Conservation (phyloP, 257 asterid genomes). For the Ballota nigra region DNA sequence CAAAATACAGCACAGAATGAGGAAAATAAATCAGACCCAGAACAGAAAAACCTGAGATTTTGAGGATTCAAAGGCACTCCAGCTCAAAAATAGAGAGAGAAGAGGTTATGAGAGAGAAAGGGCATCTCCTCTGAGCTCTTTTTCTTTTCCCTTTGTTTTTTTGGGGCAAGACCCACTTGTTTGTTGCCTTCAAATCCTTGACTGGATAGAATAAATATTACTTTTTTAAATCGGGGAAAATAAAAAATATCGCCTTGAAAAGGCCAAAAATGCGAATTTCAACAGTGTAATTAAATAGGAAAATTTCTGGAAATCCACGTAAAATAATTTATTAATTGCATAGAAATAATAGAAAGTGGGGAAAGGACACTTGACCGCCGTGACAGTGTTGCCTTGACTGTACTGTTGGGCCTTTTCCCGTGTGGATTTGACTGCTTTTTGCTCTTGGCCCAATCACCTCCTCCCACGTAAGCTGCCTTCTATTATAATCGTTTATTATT, state of each 20-base stretch:
- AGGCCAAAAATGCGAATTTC: conserved; percentile 40
- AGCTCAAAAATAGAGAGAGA: conserved; percentile 16
- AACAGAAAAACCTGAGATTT: conserved; percentile 29
- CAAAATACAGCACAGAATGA: conserved; percentile 14
- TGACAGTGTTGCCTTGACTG: conserved; percentile 45
- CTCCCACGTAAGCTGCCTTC: conserved; percentile 16
- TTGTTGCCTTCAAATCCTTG: conserved; percentile 17
- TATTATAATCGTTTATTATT: background rate
- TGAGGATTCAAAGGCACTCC: conserved; percentile 26
- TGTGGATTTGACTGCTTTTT: conserved; percentile 40
- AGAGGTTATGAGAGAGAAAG: conserved; percentile 37
- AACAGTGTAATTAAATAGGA: conserved; percentile 12
- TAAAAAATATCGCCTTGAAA: conserved; percentile 34
- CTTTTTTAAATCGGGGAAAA: background rate
- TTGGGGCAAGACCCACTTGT: conserved; percentile 30
- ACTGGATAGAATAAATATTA: conserved; percentile 27
- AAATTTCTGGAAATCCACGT: conserved; percentile 13
- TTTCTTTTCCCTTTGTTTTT: conserved; percentile 17
- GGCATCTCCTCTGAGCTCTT: conserved; percentile 32
- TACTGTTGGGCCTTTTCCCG: conserved; percentile 31
- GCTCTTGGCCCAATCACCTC: conserved; percentile 12
- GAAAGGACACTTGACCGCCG: conserved; percentile 38
- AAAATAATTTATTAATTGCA: background rate
- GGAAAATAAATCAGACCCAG: conserved; percentile 28
- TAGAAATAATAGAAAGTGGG: conserved; percentile 21